Evolutionary conservation across 2,329 filamentous ascomycete genomes (phyloP).

Genomic region (Rhinocladiella similis): DNA sequence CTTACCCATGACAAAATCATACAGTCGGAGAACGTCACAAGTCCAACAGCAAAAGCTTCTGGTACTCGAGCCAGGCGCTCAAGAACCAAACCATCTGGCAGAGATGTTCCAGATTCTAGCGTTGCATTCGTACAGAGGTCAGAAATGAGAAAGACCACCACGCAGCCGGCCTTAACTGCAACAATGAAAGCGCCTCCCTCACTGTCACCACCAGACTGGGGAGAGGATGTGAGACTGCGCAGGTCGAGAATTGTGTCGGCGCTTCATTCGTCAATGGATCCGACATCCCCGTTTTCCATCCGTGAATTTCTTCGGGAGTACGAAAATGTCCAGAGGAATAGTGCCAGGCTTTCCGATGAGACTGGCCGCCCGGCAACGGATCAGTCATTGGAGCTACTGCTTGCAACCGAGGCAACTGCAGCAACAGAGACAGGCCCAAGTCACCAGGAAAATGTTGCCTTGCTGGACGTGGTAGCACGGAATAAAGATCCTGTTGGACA

Average conservation of each 20-base stretch:
- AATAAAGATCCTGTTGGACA: slow-evolving; percentile 43
- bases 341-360: slow-evolving; percentile 26
- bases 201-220: slow-evolving; percentile 9
- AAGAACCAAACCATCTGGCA: neutral
- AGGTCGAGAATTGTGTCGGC: slow-evolving; percentile 54
- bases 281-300: slow-evolving; percentile 54
- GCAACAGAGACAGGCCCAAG: slow-evolving; percentile 32
- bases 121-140: no score
- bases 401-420: slow-evolving; percentile 36
- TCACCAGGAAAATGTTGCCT: slow-evolving; percentile 27
- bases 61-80: slow-evolving; percentile 11
- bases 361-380: slow-evolving; percentile 27
- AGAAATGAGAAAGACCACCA: no score
- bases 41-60: neutral
- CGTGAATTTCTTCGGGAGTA: slow-evolving; percentile 56
- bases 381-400: slow-evolving; percentile 24
- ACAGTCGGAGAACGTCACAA: neutral
- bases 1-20: slow-evolving; percentile 53
- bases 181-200: neutral
- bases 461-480: slow-evolving; percentile 43
- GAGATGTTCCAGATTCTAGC: no score
- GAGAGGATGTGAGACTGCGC: slow-evolving; percentile 39
- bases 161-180: no score
- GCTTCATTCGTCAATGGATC: slow-evolving; percentile 49
- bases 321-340: slow-evolving; percentile 36